Evolutionary conservation across 305 asterid species (phyloP), one percentile per base, ranked within the genome.

Genomic region (Salvia sclarea): DNA sequence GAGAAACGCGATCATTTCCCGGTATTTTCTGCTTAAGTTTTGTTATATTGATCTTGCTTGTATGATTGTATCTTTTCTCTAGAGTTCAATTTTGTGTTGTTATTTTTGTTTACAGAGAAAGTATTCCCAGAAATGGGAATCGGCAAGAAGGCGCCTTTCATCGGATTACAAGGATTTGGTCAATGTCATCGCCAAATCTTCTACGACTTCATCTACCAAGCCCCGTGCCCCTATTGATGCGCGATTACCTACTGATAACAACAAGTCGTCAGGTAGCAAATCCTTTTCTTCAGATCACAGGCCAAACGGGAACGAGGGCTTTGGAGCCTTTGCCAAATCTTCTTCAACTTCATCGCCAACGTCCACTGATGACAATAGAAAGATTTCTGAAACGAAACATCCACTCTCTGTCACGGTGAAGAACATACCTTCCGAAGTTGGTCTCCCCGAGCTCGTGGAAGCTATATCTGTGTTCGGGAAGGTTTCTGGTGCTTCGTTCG

Each of bases 401-500:
- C 55, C 78, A 10, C 21, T 25, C 70, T 72, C 76, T 38, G 68
- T 76, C 53, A 41, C 76, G 5, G 31, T 80, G 35, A 56, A 68
- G 66, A 78, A 80, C 33, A 68, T 82, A 74, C 58, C 74, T 22
- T 61, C 82, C 55, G 28, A 59, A 25, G 38, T 80, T 64, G 53
- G 66, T 52, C 84, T 76, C 65, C 25, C 65, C 24, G 79, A 74
- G 76, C 76, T 81, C 45, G 74, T 79, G 33, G 76, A 71, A 69
- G 80, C 84, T 64, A 48, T 78, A 72, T 84, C 87, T 57, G 75
- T 57, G 40, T 79, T 70, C 41, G 89, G 87, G 62, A 71, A 82
- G 59, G 79, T 82, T 64, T 65, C 75, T 13, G 71, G 80, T 43
- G 84, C 87, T 48, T 78, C 78, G 10, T 70, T 80, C 43, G 43